Percentiles rank a stretch among this genome's conserved stretches.
These are phyloP conservation scores for Phialemoniopsis sp. DNA, from an alignment of 2,329 filamentous ascomycete genomes.

Conservation along the genomic window DNA sequence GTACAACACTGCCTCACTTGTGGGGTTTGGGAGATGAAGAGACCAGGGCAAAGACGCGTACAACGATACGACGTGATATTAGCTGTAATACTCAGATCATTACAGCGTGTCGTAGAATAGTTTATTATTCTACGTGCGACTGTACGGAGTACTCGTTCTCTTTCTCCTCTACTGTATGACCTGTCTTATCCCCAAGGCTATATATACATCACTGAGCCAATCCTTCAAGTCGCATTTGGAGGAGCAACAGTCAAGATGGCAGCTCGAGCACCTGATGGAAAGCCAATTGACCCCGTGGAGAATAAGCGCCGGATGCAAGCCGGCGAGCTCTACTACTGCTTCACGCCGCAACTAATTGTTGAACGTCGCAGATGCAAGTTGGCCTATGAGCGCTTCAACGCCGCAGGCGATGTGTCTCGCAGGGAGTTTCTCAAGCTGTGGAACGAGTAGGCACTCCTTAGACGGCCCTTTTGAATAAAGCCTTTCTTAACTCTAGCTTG, in stretches of 20 bases:
- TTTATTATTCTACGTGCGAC: constrained; percentile 1
- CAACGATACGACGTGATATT: no score
- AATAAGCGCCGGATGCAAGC: constrained; percentile 54
- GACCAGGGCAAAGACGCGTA: no score
- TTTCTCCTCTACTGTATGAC: no score
- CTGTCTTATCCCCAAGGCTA: no score
- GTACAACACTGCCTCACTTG: no score
- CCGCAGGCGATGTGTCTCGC: constrained; percentile 50
- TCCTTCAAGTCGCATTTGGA: no score
- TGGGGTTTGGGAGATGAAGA: no score
- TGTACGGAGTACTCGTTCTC: no score
- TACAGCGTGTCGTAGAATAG: no score
- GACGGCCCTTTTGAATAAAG: neutral
- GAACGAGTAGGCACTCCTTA: constrained; percentile 55
- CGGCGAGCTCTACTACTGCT: constrained; percentile 72
- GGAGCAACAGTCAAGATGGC: constrained; percentile 1
- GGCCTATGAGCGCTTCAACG: constrained; percentile 62
- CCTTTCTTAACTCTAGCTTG: neutral
- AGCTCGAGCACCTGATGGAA: constrained; percentile 2
- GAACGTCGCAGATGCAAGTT: constrained; percentile 58
- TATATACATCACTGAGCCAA: no score
- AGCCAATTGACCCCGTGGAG: constrained; percentile 33
- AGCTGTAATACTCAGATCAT: no score
- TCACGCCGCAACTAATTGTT: constrained; percentile 62
- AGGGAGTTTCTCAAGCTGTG: constrained; percentile 63